A percentile compares a stretch with the other conserved stretches of the same genome.
These are phyloP conservation scores for Pisolithus tinctorius DNA, from an alignment of 768 basidiomycete genomes.

Conservation along the genomic window DNA sequence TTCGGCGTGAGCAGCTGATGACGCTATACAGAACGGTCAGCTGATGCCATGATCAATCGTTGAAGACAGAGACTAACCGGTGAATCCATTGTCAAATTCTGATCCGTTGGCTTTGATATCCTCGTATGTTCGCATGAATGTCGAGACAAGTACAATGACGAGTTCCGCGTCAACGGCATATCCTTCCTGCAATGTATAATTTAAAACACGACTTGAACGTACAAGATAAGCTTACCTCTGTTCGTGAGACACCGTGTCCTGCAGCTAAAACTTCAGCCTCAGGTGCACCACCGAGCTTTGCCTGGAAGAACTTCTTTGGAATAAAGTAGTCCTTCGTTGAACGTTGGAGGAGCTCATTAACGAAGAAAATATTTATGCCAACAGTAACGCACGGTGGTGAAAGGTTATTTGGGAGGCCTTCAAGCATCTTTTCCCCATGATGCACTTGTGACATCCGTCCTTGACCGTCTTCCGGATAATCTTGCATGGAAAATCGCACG, in stretches of 20 bases:
- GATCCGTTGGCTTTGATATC: slow-evolving; percentile 6
- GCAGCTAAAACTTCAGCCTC: slow-evolving; percentile 3
- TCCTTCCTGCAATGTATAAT: slow-evolving; percentile 4
- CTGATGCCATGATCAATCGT: neutral
- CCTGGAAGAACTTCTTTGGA: slow-evolving; percentile 9
- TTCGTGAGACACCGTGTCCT: slow-evolving; percentile 3
- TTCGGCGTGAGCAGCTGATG: neutral
- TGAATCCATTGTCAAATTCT: slow-evolving; percentile 1
- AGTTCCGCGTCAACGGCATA: slow-evolving; percentile 5
- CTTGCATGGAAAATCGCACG: slow-evolving; percentile 14
- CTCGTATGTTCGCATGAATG: slow-evolving; percentile 6
- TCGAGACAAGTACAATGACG: slow-evolving; percentile 1
- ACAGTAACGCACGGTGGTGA: slow-evolving; percentile 19
- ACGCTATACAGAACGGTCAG: neutral
- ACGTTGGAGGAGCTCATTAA: slow-evolving; percentile 16
- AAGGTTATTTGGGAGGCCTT: slow-evolving; percentile 18
- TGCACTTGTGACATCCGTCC: slow-evolving; percentile 17
- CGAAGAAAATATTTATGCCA: slow-evolving; percentile 13
- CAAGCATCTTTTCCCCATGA: slow-evolving; percentile 25
- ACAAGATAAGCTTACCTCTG: neutral
- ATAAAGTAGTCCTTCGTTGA: slow-evolving; percentile 6
- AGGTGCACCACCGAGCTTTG: neutral
- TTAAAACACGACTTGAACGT: neutral
- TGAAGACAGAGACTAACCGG: neutral
- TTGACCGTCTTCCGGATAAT: slow-evolving; percentile 22